Percentiles rank a stretch among this genome's conserved stretches.
Evolutionary conservation across 2,329 filamentous ascomycete genomes (phyloP).

Genomic region (Epicoccum sorghinum): DNA sequence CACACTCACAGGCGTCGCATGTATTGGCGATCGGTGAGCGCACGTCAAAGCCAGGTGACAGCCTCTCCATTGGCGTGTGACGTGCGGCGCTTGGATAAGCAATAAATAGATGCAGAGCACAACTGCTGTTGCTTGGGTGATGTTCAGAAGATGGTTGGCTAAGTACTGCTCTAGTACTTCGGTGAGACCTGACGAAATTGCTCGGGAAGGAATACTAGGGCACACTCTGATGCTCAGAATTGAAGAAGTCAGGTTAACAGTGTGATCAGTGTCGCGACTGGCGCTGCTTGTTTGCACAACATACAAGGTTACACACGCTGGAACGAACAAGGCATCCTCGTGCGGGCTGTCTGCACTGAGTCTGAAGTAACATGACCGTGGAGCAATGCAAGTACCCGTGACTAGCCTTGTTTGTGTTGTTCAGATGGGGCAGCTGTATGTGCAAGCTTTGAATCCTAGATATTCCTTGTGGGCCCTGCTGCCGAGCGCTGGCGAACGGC

Average conservation of each 20-base stretch:
- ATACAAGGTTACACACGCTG: not conserved
- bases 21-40: constrained; percentile 11
- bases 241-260: too few species aligned
- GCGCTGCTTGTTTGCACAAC: not conserved
- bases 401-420: constrained; percentile 9
- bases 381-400: constrained; percentile 13
- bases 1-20: constrained; percentile 10
- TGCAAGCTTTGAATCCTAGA: too few species aligned
- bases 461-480: constrained; percentile 5
- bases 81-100: constrained; percentile 8
- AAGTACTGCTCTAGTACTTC: not conserved
- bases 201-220: too few species aligned
- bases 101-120: constrained; percentile 11
- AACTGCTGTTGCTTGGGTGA: not conserved
- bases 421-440: not conserved
- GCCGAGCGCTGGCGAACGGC: not conserved
- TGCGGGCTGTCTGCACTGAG: not conserved
- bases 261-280: not conserved
- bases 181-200: not conserved
- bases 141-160: not conserved
- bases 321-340: not conserved
- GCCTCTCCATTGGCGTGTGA: constrained; percentile 9
- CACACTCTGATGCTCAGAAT: too few species aligned
- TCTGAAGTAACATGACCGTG: constrained; percentile 13
- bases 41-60: constrained; percentile 8